These are phyloP conservation scores for Ophiostoma pallidulum DNA, from an alignment of 2,329 filamentous ascomycete species.

Conservation along the genomic window DNA sequence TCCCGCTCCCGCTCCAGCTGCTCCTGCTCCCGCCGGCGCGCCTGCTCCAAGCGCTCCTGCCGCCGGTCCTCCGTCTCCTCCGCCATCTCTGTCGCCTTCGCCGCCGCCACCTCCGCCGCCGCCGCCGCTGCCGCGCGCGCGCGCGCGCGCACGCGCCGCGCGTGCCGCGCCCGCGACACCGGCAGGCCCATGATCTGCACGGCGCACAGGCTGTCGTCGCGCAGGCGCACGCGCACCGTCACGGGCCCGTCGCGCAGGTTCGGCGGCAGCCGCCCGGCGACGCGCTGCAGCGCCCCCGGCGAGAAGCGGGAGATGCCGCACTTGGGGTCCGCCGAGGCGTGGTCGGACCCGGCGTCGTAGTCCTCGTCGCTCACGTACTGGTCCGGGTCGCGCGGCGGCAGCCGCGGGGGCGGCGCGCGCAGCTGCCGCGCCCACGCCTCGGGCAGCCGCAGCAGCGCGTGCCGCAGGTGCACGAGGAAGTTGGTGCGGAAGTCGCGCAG, in stretches of 20 bases:
- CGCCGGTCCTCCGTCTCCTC: too few relatives aligned
- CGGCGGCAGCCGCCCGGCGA: not conserved
- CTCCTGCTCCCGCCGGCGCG: too few relatives aligned
- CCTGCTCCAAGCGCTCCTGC: too few relatives aligned
- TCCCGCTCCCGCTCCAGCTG: too few relatives aligned
- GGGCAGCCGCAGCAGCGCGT: not conserved
- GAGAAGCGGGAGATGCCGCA: not conserved
- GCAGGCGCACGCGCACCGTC: not conserved
- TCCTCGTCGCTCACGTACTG: not conserved
- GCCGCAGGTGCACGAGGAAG: conserved; percentile 10
- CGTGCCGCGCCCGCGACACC: not conserved
- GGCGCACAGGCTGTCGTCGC: not conserved
- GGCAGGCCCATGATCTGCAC: conserved; percentile 9
- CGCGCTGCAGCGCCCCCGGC: not conserved
- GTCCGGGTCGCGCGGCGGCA: not conserved
- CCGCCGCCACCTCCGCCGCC: not conserved
- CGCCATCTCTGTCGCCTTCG: too few relatives aligned
- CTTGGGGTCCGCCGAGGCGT: not conserved
- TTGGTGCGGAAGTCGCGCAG: conserved; percentile 11
- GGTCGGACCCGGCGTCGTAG: not conserved
- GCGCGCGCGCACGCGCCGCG: not conserved
- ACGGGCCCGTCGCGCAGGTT: conserved; percentile 1
- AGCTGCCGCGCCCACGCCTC: not conserved
- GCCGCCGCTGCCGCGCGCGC: not conserved
- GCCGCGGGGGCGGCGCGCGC: not conserved